phyloP scores from a whole-genome alignment of 2,329 filamentous ascomycete genomes.

The Pestalotiopsis fici region DNA sequence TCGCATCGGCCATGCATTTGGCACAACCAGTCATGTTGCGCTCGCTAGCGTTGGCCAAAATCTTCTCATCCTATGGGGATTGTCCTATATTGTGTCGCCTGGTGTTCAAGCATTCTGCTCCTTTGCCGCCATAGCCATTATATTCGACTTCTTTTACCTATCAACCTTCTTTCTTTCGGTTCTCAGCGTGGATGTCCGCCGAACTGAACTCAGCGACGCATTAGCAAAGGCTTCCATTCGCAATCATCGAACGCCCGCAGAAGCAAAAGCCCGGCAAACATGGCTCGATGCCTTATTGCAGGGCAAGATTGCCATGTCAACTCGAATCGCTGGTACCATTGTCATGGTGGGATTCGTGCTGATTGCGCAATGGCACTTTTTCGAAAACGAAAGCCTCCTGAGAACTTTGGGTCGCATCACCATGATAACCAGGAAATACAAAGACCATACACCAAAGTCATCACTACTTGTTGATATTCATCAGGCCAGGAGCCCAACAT shows the following conservation, averaged over 20 bases:
- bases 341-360: slow-evolving; percentile 74
- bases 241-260: slow-evolving; percentile 23
- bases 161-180: slow-evolving; percentile 81
- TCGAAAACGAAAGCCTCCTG: slow-evolving; percentile 56
- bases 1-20: slow-evolving; percentile 73
- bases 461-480: slow-evolving; percentile 63
- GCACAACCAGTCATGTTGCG: slow-evolving; percentile 70
- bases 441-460: slow-evolving; percentile 27
- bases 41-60: slow-evolving; percentile 71
- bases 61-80: slow-evolving; percentile 61
- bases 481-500: slow-evolving; percentile 73
- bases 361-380: slow-evolving; percentile 77
- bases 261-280: slow-evolving; percentile 37
- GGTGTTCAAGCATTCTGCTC: slow-evolving; percentile 75
- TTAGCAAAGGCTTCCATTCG: slow-evolving; percentile 57
- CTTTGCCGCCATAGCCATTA: slow-evolving; percentile 73
- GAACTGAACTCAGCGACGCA: slow-evolving; percentile 75
- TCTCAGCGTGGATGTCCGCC: slow-evolving; percentile 75
- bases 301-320: slow-evolving; percentile 68
- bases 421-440: slow-evolving; percentile 26
- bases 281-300: slow-evolving; percentile 66
- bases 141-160: slow-evolving; percentile 78
- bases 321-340: slow-evolving; percentile 72
- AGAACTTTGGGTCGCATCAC: slow-evolving; percentile 36
- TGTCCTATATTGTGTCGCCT: slow-evolving; percentile 69